Evolutionary conservation across 2,329 filamentous ascomycete species (phyloP), one percentile per base, ranked within the genome.

Genomic region (Periconia digitata): DNA sequence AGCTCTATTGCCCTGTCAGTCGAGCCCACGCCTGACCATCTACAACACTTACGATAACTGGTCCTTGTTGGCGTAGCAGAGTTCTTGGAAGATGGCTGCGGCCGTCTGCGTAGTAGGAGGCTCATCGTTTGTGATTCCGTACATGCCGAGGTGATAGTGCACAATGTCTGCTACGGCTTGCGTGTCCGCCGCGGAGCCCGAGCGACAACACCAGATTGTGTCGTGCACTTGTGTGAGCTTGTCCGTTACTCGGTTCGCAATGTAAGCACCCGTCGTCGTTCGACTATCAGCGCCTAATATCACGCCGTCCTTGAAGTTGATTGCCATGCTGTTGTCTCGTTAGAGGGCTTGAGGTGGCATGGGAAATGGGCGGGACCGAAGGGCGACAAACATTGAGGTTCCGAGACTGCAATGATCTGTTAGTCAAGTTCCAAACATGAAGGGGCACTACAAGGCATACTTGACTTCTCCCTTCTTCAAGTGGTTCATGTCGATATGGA

Each of bases 401-500:
- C 94, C 94, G 65, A 99, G 81, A 78, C 91, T 96, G 63, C 50
- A 43, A 32, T 56, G 45, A 29, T 44, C 40, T 43, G 49, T 68
- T 56, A 72, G 66, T 55, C 43, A 10, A 20, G 10, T 44, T 22
- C 8, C 20, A 16, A 17, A 29, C 20, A 46, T 46, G 21, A 10
- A 32, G 48, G 40, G n/a, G 8, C 13, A 6, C 10, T n/a, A 20
- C 22, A 3, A 20, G 54, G 78, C 90, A 77, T 79, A 96, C 91
- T 99, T 99, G 72, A 99, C 92, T 79, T 99, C 94, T 54, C 94
- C 94, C 76, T 91, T 94, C 86, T 99, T 99, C 74, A 99, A 79
- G 70, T 94, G 87, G 69, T 97, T 90, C 94, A 99, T 99, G 72
- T 99, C 94, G 64, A 99, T 82, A 74, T 99, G 94, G 72, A 99